These are phyloP conservation scores for Mycena albidolilacea DNA, from an alignment of 768 basidiomycete species.

Conservation along the genomic window DNA sequence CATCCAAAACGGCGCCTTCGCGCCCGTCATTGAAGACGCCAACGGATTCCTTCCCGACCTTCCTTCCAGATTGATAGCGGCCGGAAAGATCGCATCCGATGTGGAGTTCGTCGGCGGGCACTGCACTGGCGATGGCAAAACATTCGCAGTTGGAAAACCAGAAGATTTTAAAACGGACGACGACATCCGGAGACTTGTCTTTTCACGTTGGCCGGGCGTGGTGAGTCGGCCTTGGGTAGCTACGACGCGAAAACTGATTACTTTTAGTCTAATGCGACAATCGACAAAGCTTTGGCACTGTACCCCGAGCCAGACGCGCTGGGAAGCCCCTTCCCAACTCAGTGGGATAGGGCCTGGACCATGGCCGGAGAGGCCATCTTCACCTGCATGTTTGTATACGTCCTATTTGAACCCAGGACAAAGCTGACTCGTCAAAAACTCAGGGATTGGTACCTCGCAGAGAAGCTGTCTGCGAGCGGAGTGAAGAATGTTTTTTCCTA, in stretches of 20 bases:
- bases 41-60: conserved; percentile 51
- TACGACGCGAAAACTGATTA: too few relatives aligned
- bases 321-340: conserved; percentile 55
- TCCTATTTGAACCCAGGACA: too few relatives aligned
- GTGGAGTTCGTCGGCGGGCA: conserved; percentile 59
- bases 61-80: conserved; percentile 53
- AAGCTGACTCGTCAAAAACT: background rate
- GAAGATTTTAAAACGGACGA: conserved; percentile 56
- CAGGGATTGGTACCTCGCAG: conserved; percentile 59
- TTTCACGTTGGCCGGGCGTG: conserved; percentile 54
- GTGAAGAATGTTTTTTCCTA: conserved; percentile 53
- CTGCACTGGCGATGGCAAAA: conserved; percentile 60
- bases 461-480: conserved; percentile 47
- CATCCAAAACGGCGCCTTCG: conserved; percentile 48
- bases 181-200: conserved; percentile 53
- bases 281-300: conserved; percentile 51
- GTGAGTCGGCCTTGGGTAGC: conserved; percentile 40
- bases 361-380: conserved; percentile 61
- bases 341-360: conserved; percentile 57
- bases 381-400: conserved; percentile 56
- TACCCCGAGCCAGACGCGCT: conserved; percentile 54
- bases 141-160: conserved; percentile 56
- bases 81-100: conserved; percentile 47
- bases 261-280: conserved; percentile 53
- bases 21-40: conserved; percentile 49